phyloP scores from a whole-genome alignment of 352 stramenopile genomes.

The Globisporangium nodosum region DNA sequence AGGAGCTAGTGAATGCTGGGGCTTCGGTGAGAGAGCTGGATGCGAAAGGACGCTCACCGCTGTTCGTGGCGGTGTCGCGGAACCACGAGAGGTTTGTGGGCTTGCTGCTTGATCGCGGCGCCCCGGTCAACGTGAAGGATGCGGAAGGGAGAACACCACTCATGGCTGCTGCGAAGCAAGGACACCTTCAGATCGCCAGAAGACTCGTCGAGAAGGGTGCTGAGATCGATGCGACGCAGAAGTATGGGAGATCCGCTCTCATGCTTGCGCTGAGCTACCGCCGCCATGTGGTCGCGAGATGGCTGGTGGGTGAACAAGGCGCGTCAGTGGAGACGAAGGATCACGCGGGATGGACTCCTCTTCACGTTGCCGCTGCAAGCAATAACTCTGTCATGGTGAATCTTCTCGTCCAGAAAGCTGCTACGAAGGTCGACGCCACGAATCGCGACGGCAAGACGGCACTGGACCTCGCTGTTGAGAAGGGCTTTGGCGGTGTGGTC shows the following conservation, averaged over 20 bases:
- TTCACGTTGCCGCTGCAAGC: conserved; percentile 2
- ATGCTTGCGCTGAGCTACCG: conserved; percentile 5
- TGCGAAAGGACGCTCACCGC: neutral
- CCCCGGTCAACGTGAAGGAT: neutral
- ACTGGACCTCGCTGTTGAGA: conserved; percentile 6
- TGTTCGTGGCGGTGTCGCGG: conserved; percentile 1
- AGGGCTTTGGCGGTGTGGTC: neutral
- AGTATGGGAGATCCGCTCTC: conserved; percentile 1
- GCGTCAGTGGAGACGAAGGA: conserved; percentile 4
- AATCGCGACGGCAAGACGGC: neutral
- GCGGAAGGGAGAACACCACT: neutral
- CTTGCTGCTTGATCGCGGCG: neutral
- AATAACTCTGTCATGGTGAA: neutral
- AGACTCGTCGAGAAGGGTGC: neutral
- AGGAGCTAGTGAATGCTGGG: neutral
- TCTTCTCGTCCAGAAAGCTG: neutral
- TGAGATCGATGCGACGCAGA: neutral
- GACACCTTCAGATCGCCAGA: conserved; percentile 1
- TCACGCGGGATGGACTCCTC: conserved; percentile 1
- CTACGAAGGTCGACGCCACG: neutral
- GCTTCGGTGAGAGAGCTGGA: neutral
- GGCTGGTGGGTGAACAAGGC: neutral
- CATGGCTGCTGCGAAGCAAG: conserved; percentile 3
- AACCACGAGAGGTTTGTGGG: neutral
- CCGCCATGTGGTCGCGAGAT: neutral